A percentile compares a stretch with the other conserved stretches of the same genome.
Evolutionary conservation across 495 filamentous ascomycete genomes (phyloP).

Genomic region (Articulospora tetracladia): DNA sequence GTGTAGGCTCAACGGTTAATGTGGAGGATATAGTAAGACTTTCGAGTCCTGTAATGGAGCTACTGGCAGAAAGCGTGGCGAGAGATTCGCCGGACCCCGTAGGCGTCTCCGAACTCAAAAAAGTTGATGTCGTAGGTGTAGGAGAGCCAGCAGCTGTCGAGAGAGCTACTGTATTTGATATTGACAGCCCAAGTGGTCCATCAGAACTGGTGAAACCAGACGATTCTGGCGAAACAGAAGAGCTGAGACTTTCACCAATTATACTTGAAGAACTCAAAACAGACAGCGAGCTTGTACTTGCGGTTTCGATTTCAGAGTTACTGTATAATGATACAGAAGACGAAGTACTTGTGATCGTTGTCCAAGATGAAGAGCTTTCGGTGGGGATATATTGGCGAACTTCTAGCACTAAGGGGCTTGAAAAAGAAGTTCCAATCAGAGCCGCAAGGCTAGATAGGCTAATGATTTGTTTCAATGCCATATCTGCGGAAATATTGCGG

Average conservation of each 20-base stretch:
- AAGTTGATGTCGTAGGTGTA: slow-evolving; percentile 3
- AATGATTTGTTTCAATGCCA: slow-evolving; percentile 3
- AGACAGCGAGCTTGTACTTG: no score
- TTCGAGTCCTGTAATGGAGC: not conserved
- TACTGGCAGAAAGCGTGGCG: slow-evolving; percentile 2
- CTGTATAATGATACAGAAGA: no score
- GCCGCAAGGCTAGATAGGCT: slow-evolving; percentile 5
- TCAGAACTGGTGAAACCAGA: not conserved
- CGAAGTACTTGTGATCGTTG: no score
- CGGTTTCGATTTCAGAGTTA: no score
- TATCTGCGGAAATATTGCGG: slow-evolving; percentile 2
- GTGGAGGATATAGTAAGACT: slow-evolving; percentile 4
- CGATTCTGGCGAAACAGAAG: not conserved
- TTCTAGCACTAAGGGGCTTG: no score
- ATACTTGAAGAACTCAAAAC: no score
- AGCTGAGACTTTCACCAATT: no score
- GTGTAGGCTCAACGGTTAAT: slow-evolving; percentile 6
- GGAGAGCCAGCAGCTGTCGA: slow-evolving; percentile 1
- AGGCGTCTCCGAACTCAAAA: not conserved
- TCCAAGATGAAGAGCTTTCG: no score
- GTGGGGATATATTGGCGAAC: no score
- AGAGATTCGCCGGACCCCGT: slow-evolving; percentile 1
- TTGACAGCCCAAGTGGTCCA: not conserved
- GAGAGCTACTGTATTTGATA: not conserved
- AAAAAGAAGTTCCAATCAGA: slow-evolving; percentile 4